Conservation (phyloP, 192 early-diverging fungal genomes). For the Coemansia sp. region DNA sequence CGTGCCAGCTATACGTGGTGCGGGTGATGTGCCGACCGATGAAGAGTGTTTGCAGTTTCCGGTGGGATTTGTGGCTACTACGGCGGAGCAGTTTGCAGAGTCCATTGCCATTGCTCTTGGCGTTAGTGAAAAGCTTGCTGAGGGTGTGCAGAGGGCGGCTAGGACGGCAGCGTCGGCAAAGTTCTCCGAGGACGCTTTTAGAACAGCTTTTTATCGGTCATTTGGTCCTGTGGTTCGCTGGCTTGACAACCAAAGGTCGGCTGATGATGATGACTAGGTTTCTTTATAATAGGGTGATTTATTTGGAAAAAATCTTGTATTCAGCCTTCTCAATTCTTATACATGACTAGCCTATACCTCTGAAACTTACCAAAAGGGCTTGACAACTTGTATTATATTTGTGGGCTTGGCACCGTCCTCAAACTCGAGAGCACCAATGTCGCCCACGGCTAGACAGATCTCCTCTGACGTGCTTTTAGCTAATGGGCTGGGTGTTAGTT, state of each 20-base stretch:
- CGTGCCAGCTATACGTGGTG: conserved; percentile 29
- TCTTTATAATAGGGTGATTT: not conserved
- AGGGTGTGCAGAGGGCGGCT: conserved; percentile 60
- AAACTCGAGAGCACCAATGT: not conserved
- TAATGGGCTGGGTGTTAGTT: not conserved
- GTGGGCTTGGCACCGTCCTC: no score
- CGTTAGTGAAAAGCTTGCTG: conserved; percentile 47
- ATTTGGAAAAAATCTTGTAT: not conserved
- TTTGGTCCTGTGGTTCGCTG: conserved; percentile 46
- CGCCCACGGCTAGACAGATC: not conserved
- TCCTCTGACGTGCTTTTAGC: not conserved
- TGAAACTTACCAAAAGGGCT: no score
- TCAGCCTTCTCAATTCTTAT: no score
- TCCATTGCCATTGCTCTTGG: conserved; percentile 43
- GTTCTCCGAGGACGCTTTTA: conserved; percentile 72
- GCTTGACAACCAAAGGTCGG: conserved; percentile 39
- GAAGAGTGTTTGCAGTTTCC: conserved; percentile 16
- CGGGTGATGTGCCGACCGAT: not conserved
- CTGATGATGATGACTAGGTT: conserved; percentile 5
- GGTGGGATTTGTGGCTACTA: conserved; percentile 64
- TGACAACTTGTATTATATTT: no score
- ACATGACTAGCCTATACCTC: no score
- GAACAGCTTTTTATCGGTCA: conserved; percentile 23
- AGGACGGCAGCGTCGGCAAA: conserved; percentile 60
- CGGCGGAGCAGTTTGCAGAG: conserved; percentile 65